Evolutionary conservation across 73 alveolate species (phyloP), one percentile per base, ranked within the genome.

Genomic region (Symbiodinium pilosum): DNA sequence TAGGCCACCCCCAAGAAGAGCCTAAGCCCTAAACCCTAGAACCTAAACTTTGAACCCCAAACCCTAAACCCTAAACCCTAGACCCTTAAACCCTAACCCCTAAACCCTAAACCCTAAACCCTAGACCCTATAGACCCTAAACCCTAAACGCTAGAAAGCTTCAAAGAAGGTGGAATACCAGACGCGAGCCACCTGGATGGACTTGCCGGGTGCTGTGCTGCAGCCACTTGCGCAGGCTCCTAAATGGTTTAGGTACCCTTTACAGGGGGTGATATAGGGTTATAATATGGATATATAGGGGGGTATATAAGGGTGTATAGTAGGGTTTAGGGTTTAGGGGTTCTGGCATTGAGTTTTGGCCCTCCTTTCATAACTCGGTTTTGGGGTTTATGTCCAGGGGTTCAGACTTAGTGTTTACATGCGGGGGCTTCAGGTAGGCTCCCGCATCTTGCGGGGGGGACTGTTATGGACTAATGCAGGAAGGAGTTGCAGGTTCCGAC

Each of bases 171-270:
- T 92, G 43, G 98, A 92, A 68, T 92, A 39, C 64, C 98, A 88
- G 26, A 75, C 98, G 38, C 98, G 92, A 32, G 98, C 98, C 40
- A 77, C 92, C 42, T 92, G 98, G 98, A 92, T 92, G 98, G 98
- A 92, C 68, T 30, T 92, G 43, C 98, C 98, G 1, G 98, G 98
- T 4, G 81, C 87, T 2, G 98, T 92, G 4, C 68, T 92, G 81
- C 98, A 92, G 44, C 98, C 98, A 21, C 42, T 92, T 9, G 98
- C 98, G 1, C 98, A 92, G 98, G 98, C 56, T 54, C 32, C 32
- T 69, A 38, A 26, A 1, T 0, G 40, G 40, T 69, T 69, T 69
- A 21, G 28, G 40, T 1, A 3, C 14, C 44, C 1, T 18, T 1
- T 14, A 26, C 2, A 18, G 16, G 0, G 84, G 84, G 36, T 2